Base-by-base conservation (phyloP, 1,284 basidiomycete genomes). In the Cutaneotrichosporon spelunceum region DNA sequence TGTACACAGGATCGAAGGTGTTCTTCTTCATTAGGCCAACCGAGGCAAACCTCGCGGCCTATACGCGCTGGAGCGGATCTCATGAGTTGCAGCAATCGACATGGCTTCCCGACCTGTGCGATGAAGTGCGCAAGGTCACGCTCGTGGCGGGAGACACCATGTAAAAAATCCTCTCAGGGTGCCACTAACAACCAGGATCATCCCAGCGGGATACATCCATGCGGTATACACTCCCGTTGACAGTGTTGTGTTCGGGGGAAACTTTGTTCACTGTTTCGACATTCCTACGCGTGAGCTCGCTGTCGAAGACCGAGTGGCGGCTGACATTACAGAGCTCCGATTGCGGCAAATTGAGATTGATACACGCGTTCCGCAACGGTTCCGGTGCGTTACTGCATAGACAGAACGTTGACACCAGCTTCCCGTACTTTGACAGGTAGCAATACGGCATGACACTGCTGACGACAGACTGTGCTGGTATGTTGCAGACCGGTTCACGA, bases 1-100 rank as follows among this genome's bases (percentile, higher is more conserved):
- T 96, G 63, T 82, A 93, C 58, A 84, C 83, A 44, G 91, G 91
- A 26, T 84, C 86, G 29, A 93, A 94, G 83, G 84, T 90, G 13
- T 99, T 99, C 77, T 95, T 93, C 77, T 97, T 98, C 72, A 93
- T 96, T 69, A 85, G 88, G 36, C 95, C 95, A 2, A 96, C 94
- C 0, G 81, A 87, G 10, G 84, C 85, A 24, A 97, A 99, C 75
- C 80, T 99, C 39, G 86, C 86, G n/a, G 91, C 91, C 16, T 82
- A 82, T 61, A 74, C 78, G 14, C 66, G 72, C 23, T 82, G 81
- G 81, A 94, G 91, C 16, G 91, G 92, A 13, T 90, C 89, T 23
- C 90, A 68, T 34, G 77, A 94, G 70, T 81, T 89, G 50, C 94
- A 98, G 78, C 88, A 87, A 63, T 85, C 85, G 65, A 85, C 87